Conservation (phyloP, 352 stramenopile species). For the Pythium sukuiense region DNA sequence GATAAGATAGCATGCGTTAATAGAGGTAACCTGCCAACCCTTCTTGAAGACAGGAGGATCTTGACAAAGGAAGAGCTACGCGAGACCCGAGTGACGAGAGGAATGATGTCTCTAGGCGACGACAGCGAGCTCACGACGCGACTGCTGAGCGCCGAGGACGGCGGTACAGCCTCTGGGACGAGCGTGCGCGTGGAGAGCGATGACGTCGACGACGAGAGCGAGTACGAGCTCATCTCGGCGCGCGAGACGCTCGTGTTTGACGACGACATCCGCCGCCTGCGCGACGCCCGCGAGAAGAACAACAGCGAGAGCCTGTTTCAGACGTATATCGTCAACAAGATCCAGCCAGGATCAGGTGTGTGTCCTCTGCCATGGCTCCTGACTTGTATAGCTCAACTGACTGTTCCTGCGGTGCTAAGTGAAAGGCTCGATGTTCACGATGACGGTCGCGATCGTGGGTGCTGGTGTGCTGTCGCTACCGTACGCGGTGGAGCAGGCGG, state of each 20-base stretch:
- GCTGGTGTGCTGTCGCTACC: constrained; percentile 80
- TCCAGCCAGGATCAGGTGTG: constrained; percentile 79
- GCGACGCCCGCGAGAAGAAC: constrained; percentile 28
- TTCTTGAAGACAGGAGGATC: constrained; percentile 13
- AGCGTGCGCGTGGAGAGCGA: constrained; percentile 7
- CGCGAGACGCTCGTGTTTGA: constrained; percentile 83
- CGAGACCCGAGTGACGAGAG: not conserved
- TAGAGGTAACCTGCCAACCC: not conserved
- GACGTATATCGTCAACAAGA: constrained; percentile 78
- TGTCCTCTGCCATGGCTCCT: not conserved
- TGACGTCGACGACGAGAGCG: constrained; percentile 34
- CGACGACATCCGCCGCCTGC: constrained; percentile 48
- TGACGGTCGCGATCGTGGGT: constrained; percentile 87
- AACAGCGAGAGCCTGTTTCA: constrained; percentile 59
- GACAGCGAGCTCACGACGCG: constrained; percentile 30
- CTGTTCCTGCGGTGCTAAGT: constrained; percentile 36
- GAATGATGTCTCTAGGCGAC: constrained; percentile 36
- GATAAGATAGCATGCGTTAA: not conserved
- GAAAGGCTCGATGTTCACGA: constrained; percentile 90
- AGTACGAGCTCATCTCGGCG: constrained; percentile 72
- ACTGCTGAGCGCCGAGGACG: constrained; percentile 23
- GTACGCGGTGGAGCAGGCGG: constrained; percentile 76
- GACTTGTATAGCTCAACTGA: not conserved
- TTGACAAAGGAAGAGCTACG: not conserved
- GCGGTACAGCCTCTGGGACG: not conserved